Base-by-base conservation (phyloP, 805 yeast species). In the Saccharomyces mikatae region DNA sequence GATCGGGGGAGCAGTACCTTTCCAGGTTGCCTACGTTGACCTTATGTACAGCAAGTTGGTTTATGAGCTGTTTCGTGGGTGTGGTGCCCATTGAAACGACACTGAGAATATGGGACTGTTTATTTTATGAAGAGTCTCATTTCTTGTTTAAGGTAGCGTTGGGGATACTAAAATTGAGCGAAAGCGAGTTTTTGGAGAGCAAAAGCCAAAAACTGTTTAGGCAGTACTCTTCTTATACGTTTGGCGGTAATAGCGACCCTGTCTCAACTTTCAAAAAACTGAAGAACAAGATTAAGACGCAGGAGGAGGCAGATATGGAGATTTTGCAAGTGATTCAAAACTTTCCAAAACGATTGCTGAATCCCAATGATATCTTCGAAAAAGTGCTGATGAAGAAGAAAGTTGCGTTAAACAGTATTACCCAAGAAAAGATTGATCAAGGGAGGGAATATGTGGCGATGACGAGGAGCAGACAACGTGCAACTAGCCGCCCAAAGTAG, bases 41-140 rank as follows among this genome's bases (percentile, higher is more conserved):
- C 1, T 76, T 94, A 47, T 92, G 96, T 58, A 92, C 98, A 0
- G 91, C 97, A 0, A 84, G 96, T 54, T 94, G 99, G 99, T 94
- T 94, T 67, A 92, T 94, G 98, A 87, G 97, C 62, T 80, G 89
- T 17, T 94, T 87, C 70, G 89, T 94, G 44, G 96, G 96, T 0
- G 83, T 84, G 0, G 72, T 94, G 21, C 99, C 99, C 0, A 81
- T 89, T 22, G 98, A 94, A 64, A 81, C 95, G 0, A 86, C 89
- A 8, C 73, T 92, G 49, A 74, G 98, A 51, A 85, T 94, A 0
- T 92, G 98, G 98, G 99, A 94, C 71, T 88, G 95, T 57, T 72
- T 92, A 48, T 90, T 95, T 76, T 89, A 86, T 65, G 98, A 92
- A 67, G 96, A 90, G 31, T 84, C 96, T 2, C 87, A 87, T 63